phyloP scores from a whole-genome alignment of 805 yeast genomes.

The Wickerhamiella sorbophila region DNA sequence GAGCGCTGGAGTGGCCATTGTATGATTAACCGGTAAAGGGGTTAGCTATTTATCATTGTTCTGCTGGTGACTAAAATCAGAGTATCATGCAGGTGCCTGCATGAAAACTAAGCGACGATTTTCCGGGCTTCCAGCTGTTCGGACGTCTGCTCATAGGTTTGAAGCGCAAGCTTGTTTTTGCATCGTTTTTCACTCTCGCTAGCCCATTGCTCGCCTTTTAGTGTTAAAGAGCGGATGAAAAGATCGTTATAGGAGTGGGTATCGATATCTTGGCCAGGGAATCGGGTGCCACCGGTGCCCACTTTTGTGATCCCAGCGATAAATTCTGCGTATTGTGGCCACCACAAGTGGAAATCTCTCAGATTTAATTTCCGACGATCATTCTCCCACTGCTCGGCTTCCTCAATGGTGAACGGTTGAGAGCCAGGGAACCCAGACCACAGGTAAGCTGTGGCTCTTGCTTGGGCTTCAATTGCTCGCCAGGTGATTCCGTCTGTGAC shows the following conservation, averaged over 20 bases:
- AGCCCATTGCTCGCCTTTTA: constrained; percentile 1
- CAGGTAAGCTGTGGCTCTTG: constrained; percentile 8
- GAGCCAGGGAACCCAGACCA: constrained; percentile 6
- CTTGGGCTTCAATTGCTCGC: constrained; percentile 11
- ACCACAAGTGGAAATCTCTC: constrained; percentile 11
- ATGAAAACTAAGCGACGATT: not conserved
- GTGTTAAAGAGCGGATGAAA: not conserved
- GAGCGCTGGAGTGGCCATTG: constrained; percentile 19
- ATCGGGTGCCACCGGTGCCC: constrained; percentile 1
- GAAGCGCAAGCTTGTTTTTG: not conserved
- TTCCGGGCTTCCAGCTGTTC: not conserved
- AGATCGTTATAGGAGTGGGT: not conserved
- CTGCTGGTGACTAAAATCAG: too few species aligned
- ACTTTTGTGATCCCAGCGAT: constrained; percentile 7
- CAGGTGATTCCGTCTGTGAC: constrained; percentile 12
- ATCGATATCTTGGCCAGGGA: not conserved
- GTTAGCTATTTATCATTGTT: too few species aligned
- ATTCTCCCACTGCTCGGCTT: constrained; percentile 10
- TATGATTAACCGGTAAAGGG: too few species aligned
- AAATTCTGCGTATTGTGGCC: constrained; percentile 10
- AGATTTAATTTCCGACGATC: constrained; percentile 1
- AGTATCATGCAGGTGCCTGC: too few species aligned
- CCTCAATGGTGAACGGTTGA: constrained; percentile 4
- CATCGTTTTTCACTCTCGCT: not conserved
- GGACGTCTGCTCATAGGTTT: not conserved